Percentiles rank a stretch among this genome's conserved stretches.
These are phyloP conservation scores for Trichosporon sp. DNA, from an alignment of 1,284 basidiomycete species.

Conservation along the genomic window DNA sequence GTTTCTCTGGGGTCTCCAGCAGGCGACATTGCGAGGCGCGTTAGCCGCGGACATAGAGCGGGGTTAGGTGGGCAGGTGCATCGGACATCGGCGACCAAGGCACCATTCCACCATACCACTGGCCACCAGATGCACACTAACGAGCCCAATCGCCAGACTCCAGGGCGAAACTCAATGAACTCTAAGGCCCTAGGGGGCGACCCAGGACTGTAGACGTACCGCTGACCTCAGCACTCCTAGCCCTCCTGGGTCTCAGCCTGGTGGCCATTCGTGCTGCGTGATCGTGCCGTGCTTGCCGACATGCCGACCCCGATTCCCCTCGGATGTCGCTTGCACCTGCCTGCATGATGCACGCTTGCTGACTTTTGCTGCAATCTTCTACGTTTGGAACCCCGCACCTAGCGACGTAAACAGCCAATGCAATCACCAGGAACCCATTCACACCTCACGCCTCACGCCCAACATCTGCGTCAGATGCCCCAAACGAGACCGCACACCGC, in stretches of 20 bases:
- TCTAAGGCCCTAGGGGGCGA: not conserved
- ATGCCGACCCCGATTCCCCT: not conserved
- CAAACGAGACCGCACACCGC: not conserved
- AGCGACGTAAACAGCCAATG: not conserved
- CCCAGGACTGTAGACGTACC: not conserved
- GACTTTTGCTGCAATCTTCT: not conserved
- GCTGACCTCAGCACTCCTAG: not conserved
- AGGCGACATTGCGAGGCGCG: not conserved
- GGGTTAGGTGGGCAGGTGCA: not conserved
- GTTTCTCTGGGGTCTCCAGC: not conserved
- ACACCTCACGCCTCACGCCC: not conserved
- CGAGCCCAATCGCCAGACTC: too few species aligned
- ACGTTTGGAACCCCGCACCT: too few species aligned
- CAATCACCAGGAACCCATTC: not conserved
- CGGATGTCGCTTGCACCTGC: not conserved
- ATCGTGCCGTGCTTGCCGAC: not conserved
- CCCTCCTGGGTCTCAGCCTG: too few species aligned
- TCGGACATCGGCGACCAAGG: conserved; percentile 3
- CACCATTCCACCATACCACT: too few species aligned
- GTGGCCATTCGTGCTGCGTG: not conserved
- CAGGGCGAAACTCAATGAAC: too few species aligned
- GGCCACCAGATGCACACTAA: too few species aligned
- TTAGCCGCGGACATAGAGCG: not conserved
- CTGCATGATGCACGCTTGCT: not conserved
- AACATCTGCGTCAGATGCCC: not conserved